Conservation (phyloP, 805 yeast genomes). For the Candida tammaniensis region DNA sequence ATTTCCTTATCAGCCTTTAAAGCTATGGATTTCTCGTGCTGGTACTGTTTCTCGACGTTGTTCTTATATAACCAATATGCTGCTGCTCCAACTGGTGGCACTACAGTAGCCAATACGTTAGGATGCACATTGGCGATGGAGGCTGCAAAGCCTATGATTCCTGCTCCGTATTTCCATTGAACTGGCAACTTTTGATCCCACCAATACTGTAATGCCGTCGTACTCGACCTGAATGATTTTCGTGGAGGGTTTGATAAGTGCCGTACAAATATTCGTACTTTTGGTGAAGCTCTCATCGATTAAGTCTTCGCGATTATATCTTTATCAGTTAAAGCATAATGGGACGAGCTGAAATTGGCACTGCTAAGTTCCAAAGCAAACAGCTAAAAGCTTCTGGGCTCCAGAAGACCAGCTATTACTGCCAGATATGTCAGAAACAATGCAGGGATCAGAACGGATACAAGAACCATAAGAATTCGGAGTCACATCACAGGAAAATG, state of each 20-base stretch:
- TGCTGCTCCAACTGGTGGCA: constrained; percentile 34
- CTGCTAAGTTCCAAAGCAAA: constrained; percentile 67
- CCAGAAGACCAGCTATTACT: constrained; percentile 82
- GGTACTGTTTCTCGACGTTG: constrained; percentile 7
- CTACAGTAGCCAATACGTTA: constrained; percentile 29
- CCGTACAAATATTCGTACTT: not conserved
- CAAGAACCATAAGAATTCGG: constrained; percentile 83
- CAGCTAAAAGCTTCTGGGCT: constrained; percentile 80
- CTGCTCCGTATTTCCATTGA: constrained; percentile 26
- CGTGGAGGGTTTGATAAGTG: constrained; percentile 23
- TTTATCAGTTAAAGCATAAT: too few relatives aligned
- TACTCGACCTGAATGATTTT: constrained; percentile 27
- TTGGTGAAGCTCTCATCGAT: not conserved
- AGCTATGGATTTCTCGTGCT: constrained; percentile 4
- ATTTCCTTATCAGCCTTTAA: constrained; percentile 5
- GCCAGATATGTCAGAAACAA: constrained; percentile 90
- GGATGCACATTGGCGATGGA: constrained; percentile 36
- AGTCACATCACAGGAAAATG: constrained; percentile 65
- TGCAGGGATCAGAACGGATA: constrained; percentile 96
- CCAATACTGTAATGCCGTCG: constrained; percentile 19
- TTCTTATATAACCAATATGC: constrained; percentile 21
- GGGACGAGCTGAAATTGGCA: constrained; percentile 37
- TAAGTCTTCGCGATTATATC: not conserved
- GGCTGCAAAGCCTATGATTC: constrained; percentile 22
- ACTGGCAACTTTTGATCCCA: constrained; percentile 28